These are phyloP conservation scores for Moniliella sp. DNA, from an alignment of 1,284 basidiomycete species.

Conservation along the genomic window DNA sequence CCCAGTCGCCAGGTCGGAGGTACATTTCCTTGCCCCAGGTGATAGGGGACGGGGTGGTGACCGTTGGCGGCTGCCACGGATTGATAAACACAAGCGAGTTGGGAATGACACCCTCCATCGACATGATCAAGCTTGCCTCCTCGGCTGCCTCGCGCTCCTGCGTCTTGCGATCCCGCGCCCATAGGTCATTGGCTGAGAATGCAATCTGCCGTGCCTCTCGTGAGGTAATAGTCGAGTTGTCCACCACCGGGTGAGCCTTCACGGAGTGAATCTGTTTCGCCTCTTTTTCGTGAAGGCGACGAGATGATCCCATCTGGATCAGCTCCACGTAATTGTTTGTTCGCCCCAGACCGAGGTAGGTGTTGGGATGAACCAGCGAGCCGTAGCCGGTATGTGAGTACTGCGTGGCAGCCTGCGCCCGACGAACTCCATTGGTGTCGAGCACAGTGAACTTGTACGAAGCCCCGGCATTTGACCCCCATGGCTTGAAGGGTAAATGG, in stretches of 20 bases:
- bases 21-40: conserved; percentile 75
- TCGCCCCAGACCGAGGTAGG: conserved; percentile 84
- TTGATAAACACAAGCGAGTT: conserved; percentile 91
- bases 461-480: conserved; percentile 77
- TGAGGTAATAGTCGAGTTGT: too few relatives aligned
- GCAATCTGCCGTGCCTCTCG: too few relatives aligned
- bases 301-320: conserved; percentile 27
- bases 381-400: conserved; percentile 78
- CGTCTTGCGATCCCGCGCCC: conserved; percentile 39
- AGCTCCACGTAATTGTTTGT: conserved; percentile 98
- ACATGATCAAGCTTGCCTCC: conserved; percentile 55
- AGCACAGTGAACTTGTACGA: conserved; percentile 92
- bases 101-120: conserved; percentile 86
- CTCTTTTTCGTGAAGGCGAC: too few relatives aligned
- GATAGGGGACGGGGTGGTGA: conserved; percentile 6
- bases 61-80: conserved; percentile 41
- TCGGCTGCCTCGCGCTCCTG: conserved; percentile 70
- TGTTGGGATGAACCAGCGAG: conserved; percentile 66
- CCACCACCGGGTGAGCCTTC: background rate
- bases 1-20: conserved; percentile 83
- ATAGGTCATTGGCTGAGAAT: too few relatives aligned
- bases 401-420: conserved; percentile 79
- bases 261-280: background rate
- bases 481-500: conserved; percentile 43
- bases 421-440: conserved; percentile 67